Percentiles rank a stretch among this genome's conserved stretches.
Conservation (phyloP, 2,329 filamentous ascomycete species). For the Gnomoniopsis sp. region DNA sequence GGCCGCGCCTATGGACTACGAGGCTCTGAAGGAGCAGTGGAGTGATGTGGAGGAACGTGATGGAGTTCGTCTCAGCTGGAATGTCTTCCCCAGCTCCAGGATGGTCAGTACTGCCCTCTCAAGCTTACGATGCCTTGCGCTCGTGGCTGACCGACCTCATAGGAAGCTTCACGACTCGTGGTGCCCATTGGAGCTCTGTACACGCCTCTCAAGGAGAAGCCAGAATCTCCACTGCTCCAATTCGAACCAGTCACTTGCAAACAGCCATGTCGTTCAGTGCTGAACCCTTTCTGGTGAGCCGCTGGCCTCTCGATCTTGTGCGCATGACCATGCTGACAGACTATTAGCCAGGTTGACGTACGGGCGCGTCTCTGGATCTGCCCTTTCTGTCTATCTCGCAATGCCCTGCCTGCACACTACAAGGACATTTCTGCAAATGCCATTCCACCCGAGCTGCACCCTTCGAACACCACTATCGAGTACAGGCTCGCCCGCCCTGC, state of each 20-base stretch:
- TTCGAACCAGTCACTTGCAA: slow-evolving; percentile 98
- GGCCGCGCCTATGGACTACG: slow-evolving; percentile 72
- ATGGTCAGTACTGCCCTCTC: slow-evolving; percentile 61
- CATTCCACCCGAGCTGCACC: slow-evolving; percentile 80
- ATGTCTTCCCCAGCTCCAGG: slow-evolving; percentile 95
- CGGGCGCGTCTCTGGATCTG: slow-evolving; percentile 85
- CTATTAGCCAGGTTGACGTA: slow-evolving; percentile 71
- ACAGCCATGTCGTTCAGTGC: slow-evolving; percentile 86
- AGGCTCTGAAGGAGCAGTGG: slow-evolving; percentile 92
- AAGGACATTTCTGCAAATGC: slow-evolving; percentile 83
- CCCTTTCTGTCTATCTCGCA: slow-evolving; percentile 81
- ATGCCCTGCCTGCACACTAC: slow-evolving; percentile 80
- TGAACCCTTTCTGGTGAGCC: slow-evolving; percentile 92
- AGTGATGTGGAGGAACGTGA: slow-evolving; percentile 94
- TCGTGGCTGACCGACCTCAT: slow-evolving; percentile 25
- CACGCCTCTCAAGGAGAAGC: slow-evolving; percentile 92
- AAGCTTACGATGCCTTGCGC: slow-evolving; percentile 1
- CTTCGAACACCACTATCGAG: slow-evolving; percentile 83
- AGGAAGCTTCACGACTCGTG: slow-evolving; percentile 92
- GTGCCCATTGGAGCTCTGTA: slow-evolving; percentile 96
- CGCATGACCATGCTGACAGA: slow-evolving; percentile 21
- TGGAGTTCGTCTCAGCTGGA: slow-evolving; percentile 96
- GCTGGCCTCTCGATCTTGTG: background rate
- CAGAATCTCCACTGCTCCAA: slow-evolving; percentile 81
- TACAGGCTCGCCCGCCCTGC: slow-evolving; percentile 77